Evolutionary conservation across 305 asterid genomes (phyloP), one percentile per base, ranked within the genome.

Genomic region (Nicotiana rustica): DNA sequence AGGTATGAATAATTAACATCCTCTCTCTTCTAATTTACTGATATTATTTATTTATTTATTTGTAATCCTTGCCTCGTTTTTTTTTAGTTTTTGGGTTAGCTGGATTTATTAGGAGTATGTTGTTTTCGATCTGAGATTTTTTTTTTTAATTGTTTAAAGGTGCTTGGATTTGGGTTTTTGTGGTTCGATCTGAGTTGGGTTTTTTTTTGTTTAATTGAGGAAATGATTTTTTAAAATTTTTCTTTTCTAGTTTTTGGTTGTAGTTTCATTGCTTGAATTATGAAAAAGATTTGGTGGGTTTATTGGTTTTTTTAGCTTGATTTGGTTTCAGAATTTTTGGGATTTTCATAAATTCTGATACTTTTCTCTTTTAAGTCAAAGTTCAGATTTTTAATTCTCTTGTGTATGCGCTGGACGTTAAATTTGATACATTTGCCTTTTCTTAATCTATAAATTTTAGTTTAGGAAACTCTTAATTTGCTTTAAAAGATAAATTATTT

Each of bases 131-230:
- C 79, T 47, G 79, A 10, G 1, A 44, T 47, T 21, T 25, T 3
- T 15, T 66, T 35, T 36, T 25, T 25, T n/a, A 10, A n/a, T 71
- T 71, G 19, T 55, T 44, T 44, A 71, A 41, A 10, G 78, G 78
- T 44, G 6, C 19, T 44, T 44, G 57, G 60, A 47, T 71, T 71
- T 47, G 61, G 61, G 38, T 47, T 38, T 47, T 47, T 47, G 21
- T 12, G 62, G 41, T 4, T 47, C 1, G 62, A 71, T 71, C 61
- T 47, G 19, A 12, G 6, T 71, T 71, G 19, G 19, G 0, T 47
- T 70, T 70, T 71, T 25, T 71, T 41, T 70, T 41, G 59, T 14
- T 18, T 10, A 69, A 70, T 70, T 41, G 35, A 70, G 35, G 60
- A n/a, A n/a, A 10, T 10, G 0, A 70, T 41, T 70, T 25, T 70